Base-by-base conservation (phyloP, 306 rosid genomes). In the Aeschynomene evenia region DNA sequence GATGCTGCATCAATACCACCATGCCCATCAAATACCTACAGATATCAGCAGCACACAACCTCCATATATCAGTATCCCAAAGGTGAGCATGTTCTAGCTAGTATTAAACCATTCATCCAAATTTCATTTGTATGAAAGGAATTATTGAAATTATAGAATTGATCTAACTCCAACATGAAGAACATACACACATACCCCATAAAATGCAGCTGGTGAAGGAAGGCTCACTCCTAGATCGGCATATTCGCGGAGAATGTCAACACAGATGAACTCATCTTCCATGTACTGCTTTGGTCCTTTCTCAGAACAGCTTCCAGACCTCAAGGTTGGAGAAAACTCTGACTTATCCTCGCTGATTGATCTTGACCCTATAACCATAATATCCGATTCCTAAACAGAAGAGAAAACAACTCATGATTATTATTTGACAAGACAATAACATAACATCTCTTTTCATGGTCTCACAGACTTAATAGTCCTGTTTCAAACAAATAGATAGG, bases 11-110 rank as follows among this genome's bases (percentile, higher is more conserved):
- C 89, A 72, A 63, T 34, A 16, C 92, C 92, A 52, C 87, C 89
- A 70, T 87, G 92, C 65, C 92, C 92, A 71, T 87, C 88, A 73
- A 87, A 87, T 40, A 87, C 88, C 89, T 87, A 61, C 9, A 31
- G 9, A 60, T 16, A 73, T 70, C 33, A 46, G 53, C 34, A 70
- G 2, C 45, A 26, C 24, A 76, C 36, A 66, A 74, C 22, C 74
- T 39, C 29, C 70, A 62, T 70, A n/a, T n/a, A n/a, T n/a, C 22
- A 65, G 15, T 37, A 48, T 55, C 55, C 46, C 18, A 21, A 53
- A 53, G 31, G 31, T 15, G n/a, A n/a, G n/a, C n/a, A n/a, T n/a
- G n/a, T n/a, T n/a, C n/a, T n/a, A n/a, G n/a, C n/a, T n/a, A n/a
- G n/a, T n/a, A n/a, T n/a, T n/a, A n/a, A n/a, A n/a, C n/a, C n/a